Evolutionary conservation across 345 rosid species (phyloP).

Genomic region (Camelina sativa): DNA sequence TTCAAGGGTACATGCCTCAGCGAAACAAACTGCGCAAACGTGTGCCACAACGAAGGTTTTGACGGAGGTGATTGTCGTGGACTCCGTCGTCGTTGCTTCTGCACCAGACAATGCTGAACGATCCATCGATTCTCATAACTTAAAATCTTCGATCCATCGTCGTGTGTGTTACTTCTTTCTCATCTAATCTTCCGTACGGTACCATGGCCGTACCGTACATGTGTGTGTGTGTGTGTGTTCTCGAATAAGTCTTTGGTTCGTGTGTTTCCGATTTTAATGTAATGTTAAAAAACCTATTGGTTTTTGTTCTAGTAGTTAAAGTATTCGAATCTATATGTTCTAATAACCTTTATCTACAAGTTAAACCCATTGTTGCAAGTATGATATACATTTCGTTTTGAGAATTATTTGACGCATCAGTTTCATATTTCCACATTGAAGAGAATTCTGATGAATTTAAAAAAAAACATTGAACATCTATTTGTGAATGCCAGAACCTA

Average conservation of each 20-base stretch:
- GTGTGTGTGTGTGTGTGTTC: constrained; percentile 22
- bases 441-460: too few relatives aligned
- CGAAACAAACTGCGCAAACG: constrained; percentile 37
- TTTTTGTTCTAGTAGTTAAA: not conserved
- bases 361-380: not conserved
- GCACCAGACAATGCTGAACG: constrained; percentile 44
- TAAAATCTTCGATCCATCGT: not conserved
- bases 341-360: not conserved
- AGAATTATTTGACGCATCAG: not conserved
- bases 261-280: constrained; percentile 11
- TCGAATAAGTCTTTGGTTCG: constrained; percentile 34
- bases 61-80: constrained; percentile 47
- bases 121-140: not conserved
- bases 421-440: too few relatives aligned
- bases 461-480: too few relatives aligned
- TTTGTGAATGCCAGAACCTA: not conserved
- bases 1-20: constrained; percentile 43
- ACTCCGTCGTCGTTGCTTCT: constrained; percentile 51
- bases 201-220: constrained; percentile 35
- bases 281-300: constrained; percentile 13
- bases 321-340: not conserved
- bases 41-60: constrained; percentile 55
- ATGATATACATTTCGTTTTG: not conserved
- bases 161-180: not conserved
- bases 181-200: constrained; percentile 13